Evolutionary conservation across 768 basidiomycete species (phyloP).

Genomic region (Boletus barrowsii): DNA sequence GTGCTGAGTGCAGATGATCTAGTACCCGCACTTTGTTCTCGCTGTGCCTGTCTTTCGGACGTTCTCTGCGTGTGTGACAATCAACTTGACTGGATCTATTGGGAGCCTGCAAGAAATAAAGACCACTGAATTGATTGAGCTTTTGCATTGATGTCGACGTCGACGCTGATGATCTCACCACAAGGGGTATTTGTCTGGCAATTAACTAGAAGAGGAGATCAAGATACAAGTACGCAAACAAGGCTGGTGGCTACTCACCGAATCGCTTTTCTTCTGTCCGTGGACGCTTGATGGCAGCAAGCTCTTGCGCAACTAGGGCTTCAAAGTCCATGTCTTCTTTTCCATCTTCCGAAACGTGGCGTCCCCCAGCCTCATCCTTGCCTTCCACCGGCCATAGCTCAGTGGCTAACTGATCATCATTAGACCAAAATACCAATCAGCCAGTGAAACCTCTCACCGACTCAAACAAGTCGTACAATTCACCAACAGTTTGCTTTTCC

Average conservation of each 20-base stretch:
- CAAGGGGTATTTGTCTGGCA: conserved; percentile 80
- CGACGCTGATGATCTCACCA: conserved; percentile 38
- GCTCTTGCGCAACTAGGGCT: conserved; percentile 66
- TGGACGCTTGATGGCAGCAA: conserved; percentile 67
- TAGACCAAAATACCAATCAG: conserved; percentile 4
- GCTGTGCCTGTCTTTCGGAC: conserved; percentile 61
- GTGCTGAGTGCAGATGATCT: neutral
- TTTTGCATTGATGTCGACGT: neutral
- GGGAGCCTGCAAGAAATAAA: conserved; percentile 81
- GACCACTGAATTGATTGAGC: conserved; percentile 46
- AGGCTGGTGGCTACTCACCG: conserved; percentile 39
- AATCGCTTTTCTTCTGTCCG: conserved; percentile 62
- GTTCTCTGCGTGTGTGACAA: conserved; percentile 59
- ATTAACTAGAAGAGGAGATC: conserved; percentile 46
- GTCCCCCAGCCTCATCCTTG: conserved; percentile 22
- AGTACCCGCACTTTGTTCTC: conserved; percentile 52
- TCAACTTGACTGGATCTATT: conserved; percentile 70
- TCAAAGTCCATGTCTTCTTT: conserved; percentile 55
- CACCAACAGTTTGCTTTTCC: conserved; percentile 73
- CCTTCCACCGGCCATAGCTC: conserved; percentile 63
- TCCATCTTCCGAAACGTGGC: conserved; percentile 33
- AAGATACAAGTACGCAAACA: neutral
- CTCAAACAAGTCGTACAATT: conserved; percentile 77
- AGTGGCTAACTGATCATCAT: conserved; percentile 53
- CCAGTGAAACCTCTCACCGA: conserved; percentile 44